Percentiles rank a stretch among this genome's conserved stretches.
These are phyloP conservation scores for Calonectria multiphialidica DNA, from an alignment of 2,329 filamentous ascomycete species.

Conservation along the genomic window DNA sequence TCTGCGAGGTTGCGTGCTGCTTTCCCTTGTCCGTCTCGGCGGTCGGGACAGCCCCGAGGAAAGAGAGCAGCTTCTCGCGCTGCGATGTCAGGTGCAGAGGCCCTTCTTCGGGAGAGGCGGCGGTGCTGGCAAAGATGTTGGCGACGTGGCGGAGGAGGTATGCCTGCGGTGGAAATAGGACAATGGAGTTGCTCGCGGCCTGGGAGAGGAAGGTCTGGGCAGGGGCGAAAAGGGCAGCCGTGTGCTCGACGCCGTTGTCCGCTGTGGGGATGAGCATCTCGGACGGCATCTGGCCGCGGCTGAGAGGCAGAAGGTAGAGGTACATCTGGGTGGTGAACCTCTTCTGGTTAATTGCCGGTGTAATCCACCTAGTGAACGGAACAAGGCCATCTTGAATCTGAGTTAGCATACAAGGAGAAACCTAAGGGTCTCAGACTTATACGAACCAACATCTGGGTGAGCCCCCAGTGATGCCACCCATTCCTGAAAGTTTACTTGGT, in stretches of 20 bases:
- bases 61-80: conserved; percentile 64
- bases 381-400: conserved; percentile 69
- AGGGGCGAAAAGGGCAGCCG: conserved; percentile 82
- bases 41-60: conserved; percentile 61
- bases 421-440: not conserved
- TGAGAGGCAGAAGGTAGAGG: conserved; percentile 82
- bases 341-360: conserved; percentile 77
- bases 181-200: conserved; percentile 74
- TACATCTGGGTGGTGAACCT: conserved; percentile 98
- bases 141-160: conserved; percentile 75
- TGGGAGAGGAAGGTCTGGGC: conserved; percentile 76
- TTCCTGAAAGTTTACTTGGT: conserved; percentile 73
- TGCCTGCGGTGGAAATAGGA: conserved; percentile 91
- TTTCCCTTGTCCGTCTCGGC: conserved; percentile 54
- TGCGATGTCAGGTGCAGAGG: conserved; percentile 58
- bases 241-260: conserved; percentile 75
- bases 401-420: not conserved
- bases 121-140: conserved; percentile 59
- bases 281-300: conserved; percentile 43
- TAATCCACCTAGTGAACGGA: conserved; percentile 94
- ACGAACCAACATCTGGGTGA: conserved; percentile 73
- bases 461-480: conserved; percentile 72
- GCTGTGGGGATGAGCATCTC: conserved; percentile 76
- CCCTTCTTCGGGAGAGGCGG: conserved; percentile 41
- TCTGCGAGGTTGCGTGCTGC: conserved; percentile 55